Evolutionary conservation across 1,284 basidiomycete species (phyloP), one percentile per base, ranked within the genome.

Genomic region (Meripilus lineatus): DNA sequence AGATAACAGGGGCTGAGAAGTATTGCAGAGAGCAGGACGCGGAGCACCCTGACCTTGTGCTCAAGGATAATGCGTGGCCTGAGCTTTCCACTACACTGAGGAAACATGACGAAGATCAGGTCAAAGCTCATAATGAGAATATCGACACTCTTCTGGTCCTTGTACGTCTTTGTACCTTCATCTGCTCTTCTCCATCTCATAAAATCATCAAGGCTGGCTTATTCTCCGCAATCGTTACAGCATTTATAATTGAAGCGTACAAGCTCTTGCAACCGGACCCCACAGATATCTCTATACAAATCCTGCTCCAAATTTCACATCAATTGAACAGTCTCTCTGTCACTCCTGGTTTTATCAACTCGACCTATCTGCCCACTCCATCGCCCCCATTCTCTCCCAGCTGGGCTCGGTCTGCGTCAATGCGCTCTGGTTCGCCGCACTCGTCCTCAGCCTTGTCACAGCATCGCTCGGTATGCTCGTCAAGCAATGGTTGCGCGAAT

Each of bases 131-230:
- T 33, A 48, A 47, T 22, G 48, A 50, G 13, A 48, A 52, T n/a
- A 46, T 52, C 11, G 48, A 52, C 35, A 50, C 33, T 3, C 21
- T 52, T 1, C 38, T 52, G 11, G 42, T 52, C 4, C 46, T 52
- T 26, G 50, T 50, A 37, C 42, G 50, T 42, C n/a, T 10, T 36
- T 3, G 2, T 37, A 22, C 20, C 22, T 2, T 37, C 10, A 14
- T 15, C 18, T 22, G 10, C 5, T 26, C 18, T 23, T 5, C 25
- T 26, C 5, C n/a, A 2, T 23, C 26, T 3, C 13, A 20, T 35
- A 5, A 4, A 22, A 15, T 20, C 20, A 26, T n/a, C 17, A 10
- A 38, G 37, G 37, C 37, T 21, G 37, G 37, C 15, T 22, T 38
- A 5, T 38, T 38, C 22, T 38, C 37, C 10, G 37, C 37, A 10